Conservation (phyloP, 2,329 filamentous ascomycete genomes). For the Penicillium frequentans region DNA sequence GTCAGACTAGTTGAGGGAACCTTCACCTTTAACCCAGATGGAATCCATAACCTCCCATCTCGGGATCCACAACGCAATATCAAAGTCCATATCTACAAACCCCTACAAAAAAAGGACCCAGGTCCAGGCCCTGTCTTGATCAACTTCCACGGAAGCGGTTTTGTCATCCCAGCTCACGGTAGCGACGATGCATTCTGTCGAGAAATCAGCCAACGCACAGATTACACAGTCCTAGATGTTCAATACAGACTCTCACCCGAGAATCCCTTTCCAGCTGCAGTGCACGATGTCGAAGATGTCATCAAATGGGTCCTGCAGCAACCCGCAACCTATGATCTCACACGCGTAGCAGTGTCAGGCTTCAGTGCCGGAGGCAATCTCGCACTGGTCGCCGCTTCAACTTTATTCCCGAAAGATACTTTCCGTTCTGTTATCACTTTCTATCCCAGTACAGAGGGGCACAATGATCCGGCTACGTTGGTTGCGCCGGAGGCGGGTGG, state of each 20-base stretch:
- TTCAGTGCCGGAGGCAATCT: constrained; percentile 3
- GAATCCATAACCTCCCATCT: constrained; percentile 6
- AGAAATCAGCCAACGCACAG: constrained; percentile 3
- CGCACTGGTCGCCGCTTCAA: neutral
- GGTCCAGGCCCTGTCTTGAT: constrained; percentile 13
- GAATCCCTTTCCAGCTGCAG: constrained; percentile 28
- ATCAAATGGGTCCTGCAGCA: constrained; percentile 10
- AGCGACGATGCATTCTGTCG: constrained; percentile 13
- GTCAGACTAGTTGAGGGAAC: neutral
- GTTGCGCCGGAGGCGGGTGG: constrained; percentile 1
- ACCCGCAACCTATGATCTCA: neutral
- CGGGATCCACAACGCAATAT: constrained; percentile 11
- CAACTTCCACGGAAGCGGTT: constrained; percentile 20
- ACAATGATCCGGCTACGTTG: neutral
- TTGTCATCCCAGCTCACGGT: constrained; percentile 16
- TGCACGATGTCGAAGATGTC: constrained; percentile 32
- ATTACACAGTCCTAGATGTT: constrained; percentile 27
- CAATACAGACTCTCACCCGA: constrained; percentile 34
- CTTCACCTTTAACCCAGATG: neutral
- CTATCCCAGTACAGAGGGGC: constrained; percentile 2
- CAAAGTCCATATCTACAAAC: constrained; percentile 15
- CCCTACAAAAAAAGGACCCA: neutral
- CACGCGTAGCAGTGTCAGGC: neutral
- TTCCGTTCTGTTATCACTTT: constrained; percentile 2
- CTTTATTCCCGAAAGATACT: neutral